phyloP scores from a whole-genome alignment of 331 rosid species.

The Saraca asoca region DNA sequence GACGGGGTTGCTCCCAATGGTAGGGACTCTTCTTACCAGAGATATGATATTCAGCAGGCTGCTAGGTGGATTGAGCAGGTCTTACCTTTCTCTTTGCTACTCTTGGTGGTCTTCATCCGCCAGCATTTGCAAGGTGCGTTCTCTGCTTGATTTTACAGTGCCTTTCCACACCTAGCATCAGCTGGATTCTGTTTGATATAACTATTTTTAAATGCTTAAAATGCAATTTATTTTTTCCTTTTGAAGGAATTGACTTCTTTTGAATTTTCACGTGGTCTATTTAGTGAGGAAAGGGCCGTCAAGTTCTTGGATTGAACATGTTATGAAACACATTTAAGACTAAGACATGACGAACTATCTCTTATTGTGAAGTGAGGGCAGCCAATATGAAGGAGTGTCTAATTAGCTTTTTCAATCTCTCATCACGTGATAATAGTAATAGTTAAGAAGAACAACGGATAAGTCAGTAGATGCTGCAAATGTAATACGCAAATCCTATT shows the following conservation, averaged over 20 bases:
- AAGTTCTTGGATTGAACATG: background rate
- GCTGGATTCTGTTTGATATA: background rate
- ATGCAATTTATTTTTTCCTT: background rate
- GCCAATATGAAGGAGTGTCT: background rate
- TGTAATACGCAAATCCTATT: background rate
- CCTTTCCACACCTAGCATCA: background rate
- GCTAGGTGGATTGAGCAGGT: constrained; percentile 96
- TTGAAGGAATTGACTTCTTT: background rate
- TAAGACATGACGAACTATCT: too few species aligned
- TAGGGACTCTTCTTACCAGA: constrained; percentile 93
- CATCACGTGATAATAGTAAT: too few species aligned
- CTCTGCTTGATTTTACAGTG: background rate
- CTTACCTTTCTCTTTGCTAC: constrained; percentile 86
- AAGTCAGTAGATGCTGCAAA: background rate
- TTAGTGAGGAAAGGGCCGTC: background rate
- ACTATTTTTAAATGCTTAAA: background rate
- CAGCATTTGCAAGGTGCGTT: constrained; percentile 92
- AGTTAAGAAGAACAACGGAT: too few species aligned
- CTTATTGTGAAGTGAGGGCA: background rate
- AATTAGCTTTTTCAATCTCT: background rate
- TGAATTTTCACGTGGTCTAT: background rate
- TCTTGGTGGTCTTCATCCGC: constrained; percentile 92
- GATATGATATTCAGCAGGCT: constrained; percentile 97
- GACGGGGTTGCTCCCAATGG: constrained; percentile 61
- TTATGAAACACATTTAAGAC: background rate